Base-by-base conservation (phyloP, 2,329 filamentous ascomycete genomes). In the Cladosporium sp. region DNA sequence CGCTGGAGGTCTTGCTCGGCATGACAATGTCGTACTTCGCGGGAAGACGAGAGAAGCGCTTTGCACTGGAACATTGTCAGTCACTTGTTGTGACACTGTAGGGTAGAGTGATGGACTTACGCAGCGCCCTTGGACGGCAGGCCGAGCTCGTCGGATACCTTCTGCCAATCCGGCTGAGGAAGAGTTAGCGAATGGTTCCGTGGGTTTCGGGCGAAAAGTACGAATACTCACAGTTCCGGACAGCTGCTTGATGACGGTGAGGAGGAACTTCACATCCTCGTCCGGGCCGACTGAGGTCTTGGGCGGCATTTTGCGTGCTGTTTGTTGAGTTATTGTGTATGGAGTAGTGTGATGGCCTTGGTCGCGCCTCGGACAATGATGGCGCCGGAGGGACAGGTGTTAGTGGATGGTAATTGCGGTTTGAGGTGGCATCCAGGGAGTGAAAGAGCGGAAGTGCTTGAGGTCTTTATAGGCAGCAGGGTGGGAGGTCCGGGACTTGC, bases 51-150 rank as follows among this genome's bases (percentile, higher is more conserved):
- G 59, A 65, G 65, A 60, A 69, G 6, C 65, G 65, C 62, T 67
- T 67, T 4, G 55, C 12, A 4, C 66, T 68, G 28, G 6, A 12
- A 56, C 1, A 10, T 56, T 18, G 29, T 55, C 18, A 55, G 52
- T 55, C 4, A 12, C 29, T 29, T 21, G 37, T 29, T 18, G 2
- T 21, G 5, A 29, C 1, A 1, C 14, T 12, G 28, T 11, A 21
- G 35, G 21, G 26, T 28, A 6, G 37, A 49, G 11, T 7, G 35
- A 14, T 37, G 26, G 11, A 57, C 67, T 59, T 66, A 67, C 65
- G 68, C 65, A 26, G 68, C 68, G 49, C 63, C 68, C 55, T 66
- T 66, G 55, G 65, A 60, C 16, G 55, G 44, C 35, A 68, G 68
- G 18, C 23, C 57, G 35, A 63, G 62, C 21, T 64, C 67, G 29